Conservation (phyloP, 2,329 filamentous ascomycete species). For the Ophiocordyceps robertsii region DNA sequence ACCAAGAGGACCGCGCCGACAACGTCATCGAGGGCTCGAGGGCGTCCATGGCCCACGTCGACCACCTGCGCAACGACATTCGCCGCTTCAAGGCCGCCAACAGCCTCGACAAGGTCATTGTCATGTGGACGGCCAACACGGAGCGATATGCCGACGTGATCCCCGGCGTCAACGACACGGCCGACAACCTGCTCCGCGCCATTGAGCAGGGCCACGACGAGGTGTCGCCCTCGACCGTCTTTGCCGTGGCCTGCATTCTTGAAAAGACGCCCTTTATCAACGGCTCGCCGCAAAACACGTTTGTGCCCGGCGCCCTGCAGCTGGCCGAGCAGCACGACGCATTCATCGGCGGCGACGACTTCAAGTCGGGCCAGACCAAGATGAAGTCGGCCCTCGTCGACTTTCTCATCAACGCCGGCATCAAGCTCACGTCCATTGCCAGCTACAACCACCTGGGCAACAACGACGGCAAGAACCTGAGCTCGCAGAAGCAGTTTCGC, state of each 20-base stretch:
- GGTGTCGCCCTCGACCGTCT: constrained; percentile 89
- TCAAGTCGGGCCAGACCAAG: constrained; percentile 99
- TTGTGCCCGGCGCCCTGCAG: constrained; percentile 83
- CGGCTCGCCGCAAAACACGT: constrained; percentile 97
- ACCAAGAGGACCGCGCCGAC: constrained; percentile 93
- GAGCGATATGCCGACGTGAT: constrained; percentile 89
- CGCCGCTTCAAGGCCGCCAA: constrained; percentile 84
- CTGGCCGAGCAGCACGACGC: constrained; percentile 76
- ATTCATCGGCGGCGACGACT: constrained; percentile 96
- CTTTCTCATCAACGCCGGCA: constrained; percentile 95
- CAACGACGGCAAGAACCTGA: constrained; percentile 98
- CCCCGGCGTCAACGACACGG: constrained; percentile 86
- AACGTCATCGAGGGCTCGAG: constrained; percentile 76
- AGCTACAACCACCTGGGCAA: constrained; percentile 99
- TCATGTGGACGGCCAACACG: constrained; percentile 98
- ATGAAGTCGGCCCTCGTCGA: constrained; percentile 99
- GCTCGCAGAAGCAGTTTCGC: constrained; percentile 95
- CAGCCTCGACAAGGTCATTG: constrained; percentile 83
- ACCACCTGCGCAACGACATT: constrained; percentile 87
- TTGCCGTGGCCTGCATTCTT: constrained; percentile 86
- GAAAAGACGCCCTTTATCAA: constrained; percentile 95
- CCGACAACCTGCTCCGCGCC: constrained; percentile 79
- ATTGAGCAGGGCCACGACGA: constrained; percentile 82
- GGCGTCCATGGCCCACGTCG: constrained; percentile 76
- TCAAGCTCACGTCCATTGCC: constrained; percentile 96